These are phyloP conservation scores for Colletotrichum shisoi DNA, from an alignment of 2,329 filamentous ascomycete genomes.

Conservation along the genomic window DNA sequence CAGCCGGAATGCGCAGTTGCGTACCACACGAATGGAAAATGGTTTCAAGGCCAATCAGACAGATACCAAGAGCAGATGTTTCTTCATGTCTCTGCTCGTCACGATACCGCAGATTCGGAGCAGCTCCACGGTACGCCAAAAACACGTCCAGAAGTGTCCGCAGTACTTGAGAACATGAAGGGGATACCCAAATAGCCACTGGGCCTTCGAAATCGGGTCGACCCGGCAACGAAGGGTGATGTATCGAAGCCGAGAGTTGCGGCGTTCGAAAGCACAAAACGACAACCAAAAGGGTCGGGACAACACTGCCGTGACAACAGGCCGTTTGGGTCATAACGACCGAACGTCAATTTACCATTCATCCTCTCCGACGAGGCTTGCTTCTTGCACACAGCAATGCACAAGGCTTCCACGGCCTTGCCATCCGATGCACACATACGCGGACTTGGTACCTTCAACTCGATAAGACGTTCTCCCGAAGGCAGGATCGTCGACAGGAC, in stretches of 20 bases:
- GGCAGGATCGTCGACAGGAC: not conserved
- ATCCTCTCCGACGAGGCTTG: not conserved
- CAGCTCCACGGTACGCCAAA: not conserved
- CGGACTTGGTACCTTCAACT: not conserved
- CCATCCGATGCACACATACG: not conserved
- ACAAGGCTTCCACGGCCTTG: not conserved
- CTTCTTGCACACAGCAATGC: not conserved
- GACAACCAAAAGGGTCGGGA: conserved; percentile 1
- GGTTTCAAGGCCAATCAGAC: conserved; percentile 2
- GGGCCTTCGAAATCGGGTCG: not conserved
- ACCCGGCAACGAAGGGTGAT: not conserved
- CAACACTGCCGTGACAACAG: conserved; percentile 13
- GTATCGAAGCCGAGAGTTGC: not conserved
- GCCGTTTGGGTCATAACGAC: not conserved
- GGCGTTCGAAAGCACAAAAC: not conserved
- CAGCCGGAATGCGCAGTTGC: conserved; percentile 15
- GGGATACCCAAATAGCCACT: not conserved
- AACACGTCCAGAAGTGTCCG: not conserved
- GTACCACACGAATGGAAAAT: conserved; percentile 6
- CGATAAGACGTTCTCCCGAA: no score
- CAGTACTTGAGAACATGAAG: conserved; percentile 1
- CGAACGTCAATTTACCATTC: not conserved
- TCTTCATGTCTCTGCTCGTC: conserved; percentile 14
- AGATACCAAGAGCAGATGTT: conserved; percentile 15
- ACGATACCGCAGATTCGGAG: conserved; percentile 6